These are phyloP conservation scores for Sphaerulina vaccinii DNA, from an alignment of 2,329 filamentous ascomycete species.

Conservation along the genomic window DNA sequence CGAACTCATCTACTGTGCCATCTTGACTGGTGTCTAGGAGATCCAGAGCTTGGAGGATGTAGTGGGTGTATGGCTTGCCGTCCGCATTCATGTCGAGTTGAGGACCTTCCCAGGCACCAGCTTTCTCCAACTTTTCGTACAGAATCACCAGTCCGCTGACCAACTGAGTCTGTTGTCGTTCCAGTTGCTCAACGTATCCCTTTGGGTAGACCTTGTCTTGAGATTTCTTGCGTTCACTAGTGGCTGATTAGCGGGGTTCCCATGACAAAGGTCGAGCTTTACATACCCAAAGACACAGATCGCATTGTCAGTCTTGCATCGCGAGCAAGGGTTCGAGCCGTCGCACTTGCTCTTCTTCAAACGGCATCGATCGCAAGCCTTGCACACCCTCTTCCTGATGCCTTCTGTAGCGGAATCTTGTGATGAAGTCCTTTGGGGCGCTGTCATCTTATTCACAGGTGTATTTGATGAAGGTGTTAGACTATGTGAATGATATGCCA, in stretches of 20 bases:
- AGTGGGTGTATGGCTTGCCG: slow-evolving; percentile 62
- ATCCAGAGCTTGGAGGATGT: slow-evolving; percentile 60
- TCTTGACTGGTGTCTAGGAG: slow-evolving; percentile 54
- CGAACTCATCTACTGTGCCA: slow-evolving; percentile 53
- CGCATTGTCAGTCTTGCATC: slow-evolving; percentile 63
- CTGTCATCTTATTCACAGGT: slow-evolving; percentile 27
- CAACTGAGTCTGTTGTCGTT: slow-evolving; percentile 63
- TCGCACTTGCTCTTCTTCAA: slow-evolving; percentile 69
- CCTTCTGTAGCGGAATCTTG: slow-evolving; percentile 31
- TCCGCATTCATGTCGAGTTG: slow-evolving; percentile 51
- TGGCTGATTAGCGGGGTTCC: neutral
- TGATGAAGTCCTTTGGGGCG: slow-evolving; percentile 27
- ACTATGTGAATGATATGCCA: slow-evolving; percentile 27
- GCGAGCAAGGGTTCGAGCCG: slow-evolving; percentile 59
- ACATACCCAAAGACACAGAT: slow-evolving; percentile 60
- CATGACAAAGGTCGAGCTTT: neutral
- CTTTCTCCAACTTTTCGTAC: slow-evolving; percentile 54
- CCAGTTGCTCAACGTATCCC: slow-evolving; percentile 66
- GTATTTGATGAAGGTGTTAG: slow-evolving; percentile 23
- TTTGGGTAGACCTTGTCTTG: slow-evolving; percentile 69
- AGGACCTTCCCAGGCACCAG: slow-evolving; percentile 57
- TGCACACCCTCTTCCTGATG: slow-evolving; percentile 61
- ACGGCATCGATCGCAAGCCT: slow-evolving; percentile 65
- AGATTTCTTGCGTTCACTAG: slow-evolving; percentile 60
- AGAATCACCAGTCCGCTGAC: slow-evolving; percentile 61